Evolutionary conservation across 2,329 filamentous ascomycete species (phyloP), one percentile per base, ranked within the genome.

Genomic region (Ophiostoma himal-ulmi): DNA sequence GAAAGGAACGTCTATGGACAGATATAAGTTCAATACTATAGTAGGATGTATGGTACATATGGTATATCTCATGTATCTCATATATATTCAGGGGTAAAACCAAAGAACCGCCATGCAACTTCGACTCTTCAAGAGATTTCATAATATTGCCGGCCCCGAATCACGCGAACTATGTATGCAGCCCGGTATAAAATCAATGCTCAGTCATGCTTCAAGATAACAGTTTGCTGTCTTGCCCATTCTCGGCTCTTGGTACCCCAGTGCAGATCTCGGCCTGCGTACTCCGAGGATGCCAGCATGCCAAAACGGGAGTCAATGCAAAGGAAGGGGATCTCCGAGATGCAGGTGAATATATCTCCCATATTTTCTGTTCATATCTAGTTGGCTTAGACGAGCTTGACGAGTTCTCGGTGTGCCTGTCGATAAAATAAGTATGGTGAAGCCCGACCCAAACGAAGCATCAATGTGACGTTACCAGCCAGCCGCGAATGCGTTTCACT

Each of bases 251-350:
- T 57, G 52, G 52, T 57, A 57, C n/a, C 52, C 22, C 52, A 57
- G 52, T 57, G 52, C 52, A 57, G 52, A 57, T 57, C 52, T 22
- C 52, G 52, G 52, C 26, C n/a, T 57, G 22, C 52, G 52, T 26
- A 57, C 52, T 57, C 52, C 52, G 52, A 57, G 11, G 52, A 26
- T 57, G 22, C 10, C n/a, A 57, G 26, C 10, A 30, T 57, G n/a
- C 52, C 52, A 10, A 57, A 57, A 57, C 14, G 22, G 52, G 22
- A 17, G 52, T 57, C 52, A 57, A 57, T 57, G 52, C 52, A 26
- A 26, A 57, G 52, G 52, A 57, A 57, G 52, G 52, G 52, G 52
- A 57, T 22, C 52, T 57, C 52, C 52, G 52, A 57, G n/a, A 3
- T 57, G 52, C 17, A 48, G 44, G 17, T 48, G 6, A n/a, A 20